Percentiles rank a stretch among this genome's conserved stretches.
These are phyloP conservation scores for Scheffersomyces illinoinensis DNA, from an alignment of 1,139 yeast genomes.

Conservation along the genomic window DNA sequence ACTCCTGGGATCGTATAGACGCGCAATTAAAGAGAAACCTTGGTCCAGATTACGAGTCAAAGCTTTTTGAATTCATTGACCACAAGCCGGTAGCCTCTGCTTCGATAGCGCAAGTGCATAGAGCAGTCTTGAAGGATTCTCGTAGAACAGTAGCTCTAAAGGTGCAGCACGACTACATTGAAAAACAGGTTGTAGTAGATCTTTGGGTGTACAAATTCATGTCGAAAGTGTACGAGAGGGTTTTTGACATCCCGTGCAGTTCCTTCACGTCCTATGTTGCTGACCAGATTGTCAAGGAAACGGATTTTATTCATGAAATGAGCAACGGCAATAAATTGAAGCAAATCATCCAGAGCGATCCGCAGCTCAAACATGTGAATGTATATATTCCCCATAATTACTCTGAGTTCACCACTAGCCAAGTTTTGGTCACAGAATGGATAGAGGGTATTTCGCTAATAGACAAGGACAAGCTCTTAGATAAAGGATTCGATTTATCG, in stretches of 20 bases:
- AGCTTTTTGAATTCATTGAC: slow-evolving; percentile 48
- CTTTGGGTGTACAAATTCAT: slow-evolving; percentile 55
- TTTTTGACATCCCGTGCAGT: slow-evolving; percentile 65
- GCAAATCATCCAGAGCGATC: slow-evolving; percentile 22
- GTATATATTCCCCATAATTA: slow-evolving; percentile 54
- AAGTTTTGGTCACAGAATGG: slow-evolving; percentile 72
- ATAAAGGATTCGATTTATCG: slow-evolving; percentile 41
- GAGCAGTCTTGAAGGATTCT: slow-evolving; percentile 45
- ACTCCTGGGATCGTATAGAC: slow-evolving; percentile 58
- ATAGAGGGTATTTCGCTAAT: slow-evolving; percentile 66
- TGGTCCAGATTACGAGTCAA: slow-evolving; percentile 46
- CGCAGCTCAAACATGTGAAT: slow-evolving; percentile 18
- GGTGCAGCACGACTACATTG: slow-evolving; percentile 64
- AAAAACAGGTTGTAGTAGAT: slow-evolving; percentile 59
- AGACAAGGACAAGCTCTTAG: slow-evolving; percentile 42
- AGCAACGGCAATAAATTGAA: slow-evolving; percentile 43
- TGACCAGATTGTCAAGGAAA: slow-evolving; percentile 58
- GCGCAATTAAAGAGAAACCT: slow-evolving; percentile 43
- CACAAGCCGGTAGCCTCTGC: slow-evolving; percentile 68
- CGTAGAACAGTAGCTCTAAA: slow-evolving; percentile 67
- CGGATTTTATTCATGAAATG: slow-evolving; percentile 60
- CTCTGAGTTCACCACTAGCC: slow-evolving; percentile 44
- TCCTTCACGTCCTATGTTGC: slow-evolving; percentile 60
- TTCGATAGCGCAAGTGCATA: slow-evolving; percentile 73
- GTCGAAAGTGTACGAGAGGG: slow-evolving; percentile 53